phyloP scores from a whole-genome alignment of 1,139 yeast species.

The Hansenula lynferdii region DNA sequence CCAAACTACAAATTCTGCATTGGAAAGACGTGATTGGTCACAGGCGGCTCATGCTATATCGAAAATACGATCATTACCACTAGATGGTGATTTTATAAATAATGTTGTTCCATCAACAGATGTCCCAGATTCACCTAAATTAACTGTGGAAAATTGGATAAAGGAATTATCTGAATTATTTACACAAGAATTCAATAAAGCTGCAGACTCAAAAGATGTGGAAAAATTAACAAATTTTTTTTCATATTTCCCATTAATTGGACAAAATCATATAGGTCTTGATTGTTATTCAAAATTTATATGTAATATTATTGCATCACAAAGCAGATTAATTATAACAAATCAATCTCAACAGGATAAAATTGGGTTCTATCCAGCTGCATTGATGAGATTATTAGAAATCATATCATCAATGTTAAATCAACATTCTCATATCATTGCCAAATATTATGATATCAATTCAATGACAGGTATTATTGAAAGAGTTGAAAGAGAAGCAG shows the following conservation, averaged over 20 bases:
- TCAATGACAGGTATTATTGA: slow-evolving; percentile 66
- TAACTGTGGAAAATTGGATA: slow-evolving; percentile 54
- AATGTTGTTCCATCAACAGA: slow-evolving; percentile 88
- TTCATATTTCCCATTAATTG: slow-evolving; percentile 83
- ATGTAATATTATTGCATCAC: slow-evolving; percentile 77
- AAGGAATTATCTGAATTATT: slow-evolving; percentile 54
- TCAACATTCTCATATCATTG: slow-evolving; percentile 81
- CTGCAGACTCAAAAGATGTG: slow-evolving; percentile 64
- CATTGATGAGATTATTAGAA: slow-evolving; percentile 74
- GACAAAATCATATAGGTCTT: slow-evolving; percentile 67
- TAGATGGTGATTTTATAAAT: slow-evolving; percentile 71
- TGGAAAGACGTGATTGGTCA: slow-evolving; percentile 66
- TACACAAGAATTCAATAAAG: slow-evolving; percentile 57
- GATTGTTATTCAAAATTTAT: slow-evolving; percentile 81
- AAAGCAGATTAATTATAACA: slow-evolving; percentile 59
- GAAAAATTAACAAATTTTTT: slow-evolving; percentile 71
- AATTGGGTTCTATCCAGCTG: slow-evolving; percentile 54
- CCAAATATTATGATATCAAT: slow-evolving; percentile 59
- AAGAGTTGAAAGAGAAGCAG: slow-evolving; percentile 81
- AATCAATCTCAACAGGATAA: slow-evolving; percentile 28
- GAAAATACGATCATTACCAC: slow-evolving; percentile 50
- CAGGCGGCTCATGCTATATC: slow-evolving; percentile 63
- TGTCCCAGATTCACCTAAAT: slow-evolving; percentile 76
- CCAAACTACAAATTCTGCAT: slow-evolving; percentile 64
- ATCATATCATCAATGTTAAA: slow-evolving; percentile 78